A percentile compares a stretch with the other conserved stretches of the same genome.
These are phyloP conservation scores for Posidonia australis DNA, from an alignment of 106 monocot genomes.

Conservation along the genomic window DNA sequence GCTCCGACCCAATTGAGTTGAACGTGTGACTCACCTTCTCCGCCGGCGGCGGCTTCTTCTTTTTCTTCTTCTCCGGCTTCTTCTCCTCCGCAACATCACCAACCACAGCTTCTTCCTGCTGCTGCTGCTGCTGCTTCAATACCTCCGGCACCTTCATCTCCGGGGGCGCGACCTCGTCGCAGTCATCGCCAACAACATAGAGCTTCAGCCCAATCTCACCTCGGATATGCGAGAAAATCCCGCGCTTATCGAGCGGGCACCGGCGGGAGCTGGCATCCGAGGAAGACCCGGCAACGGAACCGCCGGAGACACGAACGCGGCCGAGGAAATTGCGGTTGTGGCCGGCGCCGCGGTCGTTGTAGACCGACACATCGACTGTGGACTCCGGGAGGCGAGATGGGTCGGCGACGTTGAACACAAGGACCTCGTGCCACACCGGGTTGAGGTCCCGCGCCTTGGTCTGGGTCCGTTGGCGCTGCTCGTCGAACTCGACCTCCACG, in stretches of 20 bases:
- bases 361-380: slow-evolving; percentile 55
- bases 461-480: slow-evolving; percentile 49
- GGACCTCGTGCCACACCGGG: slow-evolving; percentile 63
- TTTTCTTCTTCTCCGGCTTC: slow-evolving; percentile 11
- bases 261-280: slow-evolving; percentile 23
- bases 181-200: slow-evolving; percentile 18
- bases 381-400: slow-evolving; percentile 23
- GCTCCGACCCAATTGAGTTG: slow-evolving; percentile 6
- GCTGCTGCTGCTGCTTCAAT: not conserved
- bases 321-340: slow-evolving; percentile 56
- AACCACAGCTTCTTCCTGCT: not conserved
- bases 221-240: slow-evolving; percentile 71
- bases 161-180: not conserved
- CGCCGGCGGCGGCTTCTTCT: slow-evolving; percentile 12
- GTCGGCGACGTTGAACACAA: slow-evolving; percentile 56
- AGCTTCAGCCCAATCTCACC: slow-evolving; percentile 68
- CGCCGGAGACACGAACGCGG: slow-evolving; percentile 57
- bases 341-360: slow-evolving; percentile 38
- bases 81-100: not conserved
- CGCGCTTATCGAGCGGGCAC: slow-evolving; percentile 84
- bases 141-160: not conserved
- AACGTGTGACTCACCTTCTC: slow-evolving; percentile 4
- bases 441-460: slow-evolving; percentile 52
- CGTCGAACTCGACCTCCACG: slow-evolving; percentile 68
- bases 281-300: slow-evolving; percentile 33